phyloP scores from a whole-genome alignment of 176 grass and related monocot genomes.

The Cymbopogon citratus region DNA sequence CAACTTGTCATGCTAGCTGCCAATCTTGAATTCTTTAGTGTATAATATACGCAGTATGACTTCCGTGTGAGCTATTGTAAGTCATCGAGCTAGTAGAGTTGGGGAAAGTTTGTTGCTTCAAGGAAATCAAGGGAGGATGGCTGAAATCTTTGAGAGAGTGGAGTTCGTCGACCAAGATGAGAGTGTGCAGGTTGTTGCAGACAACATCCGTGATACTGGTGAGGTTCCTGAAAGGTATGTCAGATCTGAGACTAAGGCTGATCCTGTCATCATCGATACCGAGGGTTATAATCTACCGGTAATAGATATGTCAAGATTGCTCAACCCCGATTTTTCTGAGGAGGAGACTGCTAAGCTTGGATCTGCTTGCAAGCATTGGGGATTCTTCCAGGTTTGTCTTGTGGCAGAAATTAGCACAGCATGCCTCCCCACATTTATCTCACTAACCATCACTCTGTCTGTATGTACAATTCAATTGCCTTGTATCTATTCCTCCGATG shows the following conservation, averaged over 20 bases:
- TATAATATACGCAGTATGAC: background rate
- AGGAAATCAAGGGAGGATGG: slow-evolving; percentile 23
- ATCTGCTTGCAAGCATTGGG: slow-evolving; percentile 47
- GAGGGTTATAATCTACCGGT: slow-evolving; percentile 11
- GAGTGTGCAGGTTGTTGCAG: slow-evolving; percentile 48
- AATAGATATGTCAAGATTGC: slow-evolving; percentile 38
- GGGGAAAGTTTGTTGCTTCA: background rate
- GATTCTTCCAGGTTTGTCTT: slow-evolving; percentile 51
- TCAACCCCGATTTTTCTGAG: slow-evolving; percentile 12
- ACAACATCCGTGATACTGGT: background rate
- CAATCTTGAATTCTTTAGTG: background rate
- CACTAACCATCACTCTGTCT: background rate
- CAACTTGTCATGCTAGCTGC: background rate
- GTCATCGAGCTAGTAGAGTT: background rate
- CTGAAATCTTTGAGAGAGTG: slow-evolving; percentile 16
- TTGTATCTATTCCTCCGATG: background rate
- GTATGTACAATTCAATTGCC: background rate
- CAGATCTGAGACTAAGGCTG: slow-evolving; percentile 21
- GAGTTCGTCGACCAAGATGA: slow-evolving; percentile 28
- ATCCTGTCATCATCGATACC: background rate
- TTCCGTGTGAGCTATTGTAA: background rate
- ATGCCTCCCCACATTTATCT: background rate
- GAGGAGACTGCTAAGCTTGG: slow-evolving; percentile 43
- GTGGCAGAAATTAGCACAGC: background rate
- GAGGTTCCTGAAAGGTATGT: slow-evolving; percentile 32